A percentile compares a stretch with the other conserved stretches of the same genome.
phyloP scores from a whole-genome alignment of 2,329 filamentous ascomycete species.

The Pseudogymnoascus sp. region DNA sequence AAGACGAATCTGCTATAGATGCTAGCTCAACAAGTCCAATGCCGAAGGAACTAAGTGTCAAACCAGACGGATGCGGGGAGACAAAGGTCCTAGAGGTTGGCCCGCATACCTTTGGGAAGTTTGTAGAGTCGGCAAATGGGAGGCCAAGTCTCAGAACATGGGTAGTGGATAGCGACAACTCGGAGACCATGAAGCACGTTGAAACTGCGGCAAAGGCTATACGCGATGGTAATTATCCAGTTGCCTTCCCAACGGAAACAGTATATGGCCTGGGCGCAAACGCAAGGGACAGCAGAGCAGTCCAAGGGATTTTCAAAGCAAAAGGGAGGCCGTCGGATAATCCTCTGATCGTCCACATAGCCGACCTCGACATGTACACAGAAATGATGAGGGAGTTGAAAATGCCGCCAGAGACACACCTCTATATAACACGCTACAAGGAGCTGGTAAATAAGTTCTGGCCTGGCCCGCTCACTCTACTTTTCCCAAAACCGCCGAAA shows the following conservation, averaged over 20 bases:
- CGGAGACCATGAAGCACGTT: neutral
- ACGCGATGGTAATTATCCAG: slow-evolving; percentile 59
- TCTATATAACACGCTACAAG: slow-evolving; percentile 45
- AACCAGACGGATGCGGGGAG: neutral
- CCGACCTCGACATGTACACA: slow-evolving; percentile 70
- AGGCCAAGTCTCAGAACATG: neutral
- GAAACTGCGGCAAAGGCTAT: slow-evolving; percentile 55
- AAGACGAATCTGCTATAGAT: neutral
- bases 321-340: slow-evolving; percentile 92
- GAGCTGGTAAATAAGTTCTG: slow-evolving; percentile 77
- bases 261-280: slow-evolving; percentile 97
- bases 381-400: slow-evolving; percentile 13
- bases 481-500: slow-evolving; percentile 66
- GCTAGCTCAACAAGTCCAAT: neutral
- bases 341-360: slow-evolving; percentile 87
- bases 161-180: neutral
- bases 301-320: slow-evolving; percentile 83
- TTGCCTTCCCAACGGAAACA: slow-evolving; percentile 95
- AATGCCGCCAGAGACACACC: slow-evolving; percentile 21
- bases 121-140: neutral
- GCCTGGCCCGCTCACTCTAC: slow-evolving; percentile 88
- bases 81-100: neutral
- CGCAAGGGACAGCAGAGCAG: slow-evolving; percentile 74
- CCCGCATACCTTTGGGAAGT: neutral
- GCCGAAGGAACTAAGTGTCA: neutral